A percentile compares a stretch with the other conserved stretches of the same genome.
These are phyloP conservation scores for Silene coronaria DNA, from an alignment of 179 eudicot species.

Conservation along the genomic window DNA sequence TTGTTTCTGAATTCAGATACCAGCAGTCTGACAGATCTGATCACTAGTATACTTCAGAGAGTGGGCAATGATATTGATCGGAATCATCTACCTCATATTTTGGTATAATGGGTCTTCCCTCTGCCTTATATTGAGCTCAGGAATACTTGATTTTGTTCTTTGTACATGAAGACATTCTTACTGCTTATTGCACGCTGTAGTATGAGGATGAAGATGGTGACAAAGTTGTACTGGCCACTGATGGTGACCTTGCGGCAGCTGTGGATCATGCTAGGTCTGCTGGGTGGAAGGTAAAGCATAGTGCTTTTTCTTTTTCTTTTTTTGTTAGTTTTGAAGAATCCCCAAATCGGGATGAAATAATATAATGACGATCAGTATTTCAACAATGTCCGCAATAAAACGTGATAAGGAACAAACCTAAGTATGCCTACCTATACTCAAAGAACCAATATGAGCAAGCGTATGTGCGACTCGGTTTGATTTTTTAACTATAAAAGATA, in stretches of 20 bases:
- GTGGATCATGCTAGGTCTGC: constrained; percentile 84
- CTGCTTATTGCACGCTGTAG: constrained; percentile 33
- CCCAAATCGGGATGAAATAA: too few species aligned
- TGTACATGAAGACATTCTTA: constrained; percentile 3
- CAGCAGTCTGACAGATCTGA: constrained; percentile 65
- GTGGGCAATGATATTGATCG: constrained; percentile 88
- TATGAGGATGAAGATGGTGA: constrained; percentile 97
- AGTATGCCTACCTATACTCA: too few species aligned
- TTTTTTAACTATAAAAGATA: too few species aligned
- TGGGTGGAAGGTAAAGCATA: constrained; percentile 76
- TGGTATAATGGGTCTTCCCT: constrained; percentile 39
- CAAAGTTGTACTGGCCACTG: constrained; percentile 77
- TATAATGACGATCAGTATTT: too few species aligned
- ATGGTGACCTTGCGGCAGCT: constrained; percentile 88
- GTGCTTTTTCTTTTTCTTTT: neutral
- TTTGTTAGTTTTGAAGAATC: too few species aligned
- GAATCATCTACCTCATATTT: constrained; percentile 67
- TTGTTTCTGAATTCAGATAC: constrained; percentile 44
- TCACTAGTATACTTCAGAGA: constrained; percentile 89
- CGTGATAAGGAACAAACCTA: too few species aligned
- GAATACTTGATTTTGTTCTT: neutral
- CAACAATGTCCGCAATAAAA: too few species aligned
- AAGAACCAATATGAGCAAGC: too few species aligned
- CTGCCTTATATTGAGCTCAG: neutral
- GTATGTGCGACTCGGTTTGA: too few species aligned